Base-by-base conservation (phyloP, 139 green algal genomes). In the Coelastrella sp. region DNA sequence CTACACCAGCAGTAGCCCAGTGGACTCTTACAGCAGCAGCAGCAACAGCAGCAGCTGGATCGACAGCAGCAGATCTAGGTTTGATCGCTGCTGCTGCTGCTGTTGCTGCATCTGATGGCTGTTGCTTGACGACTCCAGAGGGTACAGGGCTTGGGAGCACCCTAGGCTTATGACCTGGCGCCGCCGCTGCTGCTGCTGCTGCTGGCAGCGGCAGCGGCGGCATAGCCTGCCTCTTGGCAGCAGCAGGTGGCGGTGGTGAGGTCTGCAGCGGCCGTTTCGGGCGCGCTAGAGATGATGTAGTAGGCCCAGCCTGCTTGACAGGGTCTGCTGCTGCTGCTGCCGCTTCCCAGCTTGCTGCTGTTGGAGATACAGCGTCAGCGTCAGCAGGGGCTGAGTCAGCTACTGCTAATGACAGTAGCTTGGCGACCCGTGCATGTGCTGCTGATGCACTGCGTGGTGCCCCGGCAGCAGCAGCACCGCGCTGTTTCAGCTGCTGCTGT, bases 301-400 rank as follows among this genome's bases (percentile, higher is more conserved):
- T 58, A 5, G 75, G 10, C 8, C 11, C 23, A 20, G 22, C 23
- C 14, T n/a, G 13, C 75, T 81, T 73, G 11, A 10, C 47, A 10
- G 79, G 19, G 7, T 85, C 57, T 61, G 56, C 80, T 20, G 58
- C 80, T 85, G 57, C 80, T 85, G 20, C 59, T 86, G n/a, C 60
- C 57, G 80, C 59, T 32, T n/a, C 56, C 80, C 47, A 56, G 7
- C 60, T 86, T 59, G n/a, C 59, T 47, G 10, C 80, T 74, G 59
- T 22, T 22, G 56, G 56, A 20, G 58, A 61, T 73, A 7, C 20
- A 73, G 20, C 60, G 8, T 3, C 60, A 59, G n/a, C 8, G 13
- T 17, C 80, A 60, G 59, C 59, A 75, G 19, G 14, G 10, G 59
- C 20, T 75, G 20, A 47, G 10, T 59, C 14, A 19, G 7, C 80